Evolutionary conservation across 2,329 filamentous ascomycete species (phyloP).

Genomic region (Rugonectria rugulosa): DNA sequence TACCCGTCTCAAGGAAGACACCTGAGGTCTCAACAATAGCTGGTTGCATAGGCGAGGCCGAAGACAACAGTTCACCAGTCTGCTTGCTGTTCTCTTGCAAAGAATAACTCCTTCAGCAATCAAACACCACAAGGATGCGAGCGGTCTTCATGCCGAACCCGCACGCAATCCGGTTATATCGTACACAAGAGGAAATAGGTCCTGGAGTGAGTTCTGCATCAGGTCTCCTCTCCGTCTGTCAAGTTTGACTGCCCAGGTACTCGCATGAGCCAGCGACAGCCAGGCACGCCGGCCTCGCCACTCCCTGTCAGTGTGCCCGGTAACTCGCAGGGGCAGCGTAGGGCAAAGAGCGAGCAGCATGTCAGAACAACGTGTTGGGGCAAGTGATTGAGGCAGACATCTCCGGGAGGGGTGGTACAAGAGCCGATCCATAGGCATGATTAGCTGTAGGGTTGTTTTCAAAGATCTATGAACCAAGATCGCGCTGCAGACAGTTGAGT

Average conservation of each 20-base stretch:
- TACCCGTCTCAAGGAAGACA: conserved; percentile 26
- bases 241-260: conserved; percentile 33
- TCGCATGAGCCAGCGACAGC: conserved; percentile 13
- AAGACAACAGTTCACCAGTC: conserved; percentile 28
- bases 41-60: conserved; percentile 24
- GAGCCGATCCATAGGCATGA: conserved; percentile 26
- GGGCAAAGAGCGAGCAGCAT: conserved; percentile 1
- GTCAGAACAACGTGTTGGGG: conserved; percentile 17
- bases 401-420: conserved; percentile 29
- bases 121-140: conserved; percentile 10
- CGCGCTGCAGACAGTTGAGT: conserved; percentile 21
- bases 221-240: conserved; percentile 19
- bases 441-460: conserved; percentile 24
- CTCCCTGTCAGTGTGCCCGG: conserved; percentile 2
- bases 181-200: conserved; percentile 25
- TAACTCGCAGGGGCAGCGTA: background rate
- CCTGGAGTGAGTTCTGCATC: conserved; percentile 36
- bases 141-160: conserved; percentile 1
- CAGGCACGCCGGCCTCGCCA: conserved; percentile 22
- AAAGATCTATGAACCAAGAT: conserved; percentile 31
- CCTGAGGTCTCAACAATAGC: conserved; percentile 23
- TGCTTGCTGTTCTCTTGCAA: conserved; percentile 36
- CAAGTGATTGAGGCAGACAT: conserved; percentile 20
- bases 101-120: conserved; percentile 26
- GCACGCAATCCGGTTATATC: conserved; percentile 20